Percentiles rank a stretch among this genome's conserved stretches.
These are phyloP conservation scores for Clathrus columnatus DNA, from an alignment of 768 basidiomycete genomes.

Conservation along the genomic window DNA sequence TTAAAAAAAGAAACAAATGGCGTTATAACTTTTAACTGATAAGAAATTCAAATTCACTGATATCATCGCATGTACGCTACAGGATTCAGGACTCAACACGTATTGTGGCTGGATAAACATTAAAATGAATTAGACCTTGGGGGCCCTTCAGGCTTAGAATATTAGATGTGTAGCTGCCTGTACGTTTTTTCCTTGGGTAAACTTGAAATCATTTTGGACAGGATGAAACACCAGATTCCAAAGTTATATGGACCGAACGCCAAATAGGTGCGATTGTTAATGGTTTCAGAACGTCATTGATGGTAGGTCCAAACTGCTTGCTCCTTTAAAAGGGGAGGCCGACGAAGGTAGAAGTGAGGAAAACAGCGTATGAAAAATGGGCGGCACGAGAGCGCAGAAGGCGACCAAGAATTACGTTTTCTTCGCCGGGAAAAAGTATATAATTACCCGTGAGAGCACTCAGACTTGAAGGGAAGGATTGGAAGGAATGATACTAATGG, in stretches of 20 bases:
- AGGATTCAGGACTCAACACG: slow-evolving; percentile 5
- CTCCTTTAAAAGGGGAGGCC: slow-evolving; percentile 7
- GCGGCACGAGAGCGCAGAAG: slow-evolving; percentile 5
- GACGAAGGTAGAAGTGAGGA: slow-evolving; percentile 16
- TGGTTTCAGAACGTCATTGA: neutral
- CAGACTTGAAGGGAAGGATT: neutral
- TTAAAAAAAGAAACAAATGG: slow-evolving; percentile 12
- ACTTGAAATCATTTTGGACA: too few species aligned
- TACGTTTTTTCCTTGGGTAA: neutral
- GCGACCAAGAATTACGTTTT: slow-evolving; percentile 14
- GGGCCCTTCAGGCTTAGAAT: slow-evolving; percentile 13
- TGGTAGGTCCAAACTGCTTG: slow-evolving; percentile 10
- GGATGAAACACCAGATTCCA: slow-evolving; percentile 2
- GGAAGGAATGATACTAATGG: too few species aligned
- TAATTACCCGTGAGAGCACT: too few species aligned
- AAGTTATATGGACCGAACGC: slow-evolving; percentile 7
- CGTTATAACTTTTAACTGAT: slow-evolving; percentile 14
- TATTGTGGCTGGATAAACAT: slow-evolving; percentile 10
- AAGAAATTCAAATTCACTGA: slow-evolving; percentile 15
- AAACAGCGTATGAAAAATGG: slow-evolving; percentile 12
- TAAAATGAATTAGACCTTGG: slow-evolving; percentile 13
- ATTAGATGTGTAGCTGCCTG: slow-evolving; percentile 4
- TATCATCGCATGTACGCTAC: slow-evolving; percentile 18
- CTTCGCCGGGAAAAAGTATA: too few species aligned
- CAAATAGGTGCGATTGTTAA: neutral